Evolutionary conservation across 108 stramenopile genomes (phyloP), one percentile per base, ranked within the genome.

Genomic region (Seminavis robusta): DNA sequence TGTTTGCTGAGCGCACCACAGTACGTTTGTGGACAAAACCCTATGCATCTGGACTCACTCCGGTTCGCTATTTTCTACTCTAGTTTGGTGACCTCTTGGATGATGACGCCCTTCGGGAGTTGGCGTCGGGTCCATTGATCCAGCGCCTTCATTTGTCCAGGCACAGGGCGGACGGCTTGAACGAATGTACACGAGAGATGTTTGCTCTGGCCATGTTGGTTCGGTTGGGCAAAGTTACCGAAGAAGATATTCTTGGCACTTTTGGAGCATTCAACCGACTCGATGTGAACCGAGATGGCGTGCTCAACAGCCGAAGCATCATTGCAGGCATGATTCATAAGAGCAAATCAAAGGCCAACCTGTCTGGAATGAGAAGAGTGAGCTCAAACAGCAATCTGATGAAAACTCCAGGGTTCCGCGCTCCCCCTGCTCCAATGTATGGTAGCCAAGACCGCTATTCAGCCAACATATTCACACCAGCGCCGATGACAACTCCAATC

Each of bases 201-300:
- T 94, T 94, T 66, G 77, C 84, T 31, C 76, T 94, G 31, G 92
- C 92, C 13, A 94, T 94, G 92, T 70, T 94, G 47, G 88, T 94
- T 2, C 76, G 92, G n/a, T 50, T 94, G 46, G 92, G 92, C 1
- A 81, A 86, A 44, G 84, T 94, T 13, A 78, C 86, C 0, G 92
- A 94, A 59, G 55, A 79, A 38, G 92, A 94, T 61, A 85, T 94
- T 45, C 67, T 65, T 40, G 64, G 71, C 28, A 94, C 92, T 9
- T 89, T 90, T 69, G 84, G 83, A 15, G 92, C 92, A 5, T 94
- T 94, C 61, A 65, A 65, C 27, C 74, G 83, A 19, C 69, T 94
- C 1, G 92, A 94, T 66, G 66, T 79, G 26, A 71, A 87, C 30
- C 74, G 86, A 48, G 83, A 90, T 26, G 85, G 87, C 26, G 67